Base-by-base conservation (phyloP, 75 land plant genomes). In the Azolla pinnata region DNA sequence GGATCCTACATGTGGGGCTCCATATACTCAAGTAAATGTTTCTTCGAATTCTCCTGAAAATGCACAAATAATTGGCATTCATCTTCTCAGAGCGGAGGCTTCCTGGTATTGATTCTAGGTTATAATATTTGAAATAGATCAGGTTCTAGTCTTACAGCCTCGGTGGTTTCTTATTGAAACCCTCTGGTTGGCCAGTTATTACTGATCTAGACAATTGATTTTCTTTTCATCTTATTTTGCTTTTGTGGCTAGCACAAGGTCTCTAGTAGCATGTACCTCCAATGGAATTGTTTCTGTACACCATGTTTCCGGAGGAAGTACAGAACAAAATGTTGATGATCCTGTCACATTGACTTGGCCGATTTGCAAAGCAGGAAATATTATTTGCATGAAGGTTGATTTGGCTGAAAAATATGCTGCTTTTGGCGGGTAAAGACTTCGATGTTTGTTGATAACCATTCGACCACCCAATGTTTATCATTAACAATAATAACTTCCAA, bases 351-450 rank as follows among this genome's bases (percentile, higher is more conserved):
- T 27, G 24, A 44, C 48, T 8, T 67, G 62, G 62, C 35, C 54
- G 42, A 40, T 67, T 21, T 31, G 62, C 60, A 52, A 59, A 48
- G 45, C 51, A 23, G 69, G 69, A 33, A 59, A 52, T 34, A 45
- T 67, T 47, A 33, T 59, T 29, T 59, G 69, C 34, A 31, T 67
- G 19, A 53, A 53, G 62, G 69, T 67, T 31, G 69, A 67, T 32
- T 26, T 35, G 21, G 59, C 54, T 48, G 69, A 67, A 31, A 60
- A 45, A 21, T 56, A 67, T 49, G 53, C 69, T 32, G 62, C 57
- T 59, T 67, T 67, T 52, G 69, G 69, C 47, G 69, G 69, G 69
- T 67, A 67, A 31, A 31, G 17, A 35, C 27, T 33, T 31, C 1
- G 47, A 16, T 1, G 17, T 54, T 24, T 16, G 33, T 56, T 29